phyloP scores from a whole-genome alignment of 352 stramenopile genomes.

The Plasmopara halstedii region DNA sequence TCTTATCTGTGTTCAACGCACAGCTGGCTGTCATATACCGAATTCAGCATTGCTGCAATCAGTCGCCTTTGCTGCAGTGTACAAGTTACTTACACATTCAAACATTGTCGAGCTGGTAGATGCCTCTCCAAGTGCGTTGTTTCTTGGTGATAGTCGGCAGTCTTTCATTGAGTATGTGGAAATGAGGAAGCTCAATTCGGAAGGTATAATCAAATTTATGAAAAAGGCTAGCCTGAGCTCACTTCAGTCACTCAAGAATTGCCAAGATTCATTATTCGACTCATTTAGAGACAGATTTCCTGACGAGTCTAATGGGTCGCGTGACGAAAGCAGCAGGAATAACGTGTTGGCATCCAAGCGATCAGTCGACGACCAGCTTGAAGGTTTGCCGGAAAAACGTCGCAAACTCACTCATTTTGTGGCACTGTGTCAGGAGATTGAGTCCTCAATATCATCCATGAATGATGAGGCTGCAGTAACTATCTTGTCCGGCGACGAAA shows the following conservation, averaged over 20 bases:
- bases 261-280: constrained; percentile 1
- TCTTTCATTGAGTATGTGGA: constrained; percentile 16
- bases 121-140: constrained; percentile 5
- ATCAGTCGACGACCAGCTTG: constrained; percentile 1
- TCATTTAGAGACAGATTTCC: constrained; percentile 20
- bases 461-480: constrained; percentile 18
- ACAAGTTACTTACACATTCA: constrained; percentile 37
- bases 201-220: constrained; percentile 8
- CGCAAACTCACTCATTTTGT: constrained; percentile 24
- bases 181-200: constrained; percentile 11
- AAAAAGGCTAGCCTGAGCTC: constrained; percentile 7
- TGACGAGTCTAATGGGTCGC: constrained; percentile 12
- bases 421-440: constrained; percentile 35
- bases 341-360: constrained; percentile 6
- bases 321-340: constrained; percentile 1
- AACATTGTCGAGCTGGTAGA: constrained; percentile 23
- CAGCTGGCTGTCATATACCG: constrained; percentile 5
- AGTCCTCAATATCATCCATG: constrained; percentile 31
- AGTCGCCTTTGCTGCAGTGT: constrained; percentile 33
- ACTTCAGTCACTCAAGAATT: constrained; percentile 4
- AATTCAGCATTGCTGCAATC: constrained; percentile 21
- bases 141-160: constrained; percentile 13
- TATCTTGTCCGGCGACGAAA: constrained; percentile 33
- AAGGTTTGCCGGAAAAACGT: constrained; percentile 10
- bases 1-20: constrained; percentile 24